Conservation (phyloP, 352 stramenopile genomes). For the Globisporangium ultimum region DNA sequence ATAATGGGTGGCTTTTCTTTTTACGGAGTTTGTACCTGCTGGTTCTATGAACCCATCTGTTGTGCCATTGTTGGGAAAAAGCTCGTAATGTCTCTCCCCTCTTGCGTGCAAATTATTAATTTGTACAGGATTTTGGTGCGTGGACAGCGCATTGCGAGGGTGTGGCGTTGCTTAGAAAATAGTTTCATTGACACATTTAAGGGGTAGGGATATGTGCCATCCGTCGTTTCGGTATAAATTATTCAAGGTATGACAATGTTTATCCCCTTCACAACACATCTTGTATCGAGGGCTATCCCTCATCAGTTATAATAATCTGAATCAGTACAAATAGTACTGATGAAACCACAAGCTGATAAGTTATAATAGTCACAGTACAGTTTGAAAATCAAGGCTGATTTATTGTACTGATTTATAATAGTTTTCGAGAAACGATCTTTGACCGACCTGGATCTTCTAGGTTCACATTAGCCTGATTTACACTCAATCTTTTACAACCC, state of each 20-base stretch:
- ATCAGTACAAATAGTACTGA: background rate
- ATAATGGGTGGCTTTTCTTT: conserved; percentile 1
- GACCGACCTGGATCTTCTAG: background rate
- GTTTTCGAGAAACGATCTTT: background rate
- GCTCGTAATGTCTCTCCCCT: background rate
- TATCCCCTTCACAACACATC: background rate
- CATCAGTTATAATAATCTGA: background rate
- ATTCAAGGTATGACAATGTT: background rate
- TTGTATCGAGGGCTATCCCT: background rate
- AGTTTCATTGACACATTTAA: background rate
- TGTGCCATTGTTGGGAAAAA: conserved; percentile 8
- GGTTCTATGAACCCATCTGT: conserved; percentile 10
- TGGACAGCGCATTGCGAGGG: background rate
- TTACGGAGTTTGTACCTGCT: background rate
- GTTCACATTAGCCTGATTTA: background rate
- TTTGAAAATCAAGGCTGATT: background rate
- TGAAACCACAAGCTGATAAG: background rate
- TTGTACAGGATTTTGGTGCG: background rate
- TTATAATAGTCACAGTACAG: background rate
- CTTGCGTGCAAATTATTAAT: background rate
- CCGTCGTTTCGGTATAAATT: conserved; percentile 3
- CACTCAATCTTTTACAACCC: background rate
- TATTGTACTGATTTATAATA: background rate
- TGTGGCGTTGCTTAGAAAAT: background rate
- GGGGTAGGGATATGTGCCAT: background rate